A percentile compares a stretch with the other conserved stretches of the same genome.
These are phyloP conservation scores for Sporisorium reilianum DNA, from an alignment of 1,284 basidiomycete species.

Conservation along the genomic window DNA sequence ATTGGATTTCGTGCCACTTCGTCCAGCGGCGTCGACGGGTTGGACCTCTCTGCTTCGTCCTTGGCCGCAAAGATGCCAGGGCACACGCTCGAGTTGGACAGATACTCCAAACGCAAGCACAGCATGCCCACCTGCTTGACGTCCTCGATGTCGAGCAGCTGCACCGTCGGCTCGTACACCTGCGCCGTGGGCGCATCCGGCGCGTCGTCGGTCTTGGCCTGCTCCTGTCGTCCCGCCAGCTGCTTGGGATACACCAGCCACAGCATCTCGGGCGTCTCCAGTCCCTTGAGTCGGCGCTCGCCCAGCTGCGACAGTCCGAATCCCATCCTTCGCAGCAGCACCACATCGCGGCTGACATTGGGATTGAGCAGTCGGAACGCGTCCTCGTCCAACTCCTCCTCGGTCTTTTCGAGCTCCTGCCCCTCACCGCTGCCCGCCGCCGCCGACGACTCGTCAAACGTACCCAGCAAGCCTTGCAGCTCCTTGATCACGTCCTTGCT, in stretches of 20 bases:
- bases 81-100: constrained; percentile 77
- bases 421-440: constrained; percentile 14
- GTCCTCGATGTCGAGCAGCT: constrained; percentile 80
- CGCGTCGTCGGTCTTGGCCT: constrained; percentile 72
- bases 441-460: constrained; percentile 47
- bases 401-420: constrained; percentile 33
- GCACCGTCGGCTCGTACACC: constrained; percentile 71
- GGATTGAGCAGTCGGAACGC: constrained; percentile 66
- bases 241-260: constrained; percentile 85
- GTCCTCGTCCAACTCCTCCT: constrained; percentile 64
- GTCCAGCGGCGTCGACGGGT: constrained; percentile 37
- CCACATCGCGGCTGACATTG: constrained; percentile 72
- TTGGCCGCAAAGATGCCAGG: constrained; percentile 58
- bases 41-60: constrained; percentile 33
- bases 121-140: constrained; percentile 82
- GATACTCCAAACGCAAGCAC: constrained; percentile 84
- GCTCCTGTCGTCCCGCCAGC: constrained; percentile 79
- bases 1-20: constrained; percentile 27
- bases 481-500: constrained; percentile 80
- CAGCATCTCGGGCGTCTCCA: constrained; percentile 82
- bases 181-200: constrained; percentile 58
- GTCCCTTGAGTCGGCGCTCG: constrained; percentile 91
- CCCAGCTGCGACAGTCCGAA: constrained; percentile 83
- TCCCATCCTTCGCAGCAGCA: constrained; percentile 81
- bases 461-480: constrained; percentile 57